These are phyloP conservation scores for Thermomyces lanuginosus DNA, from an alignment of 2,329 filamentous ascomycete genomes.

Conservation along the genomic window DNA sequence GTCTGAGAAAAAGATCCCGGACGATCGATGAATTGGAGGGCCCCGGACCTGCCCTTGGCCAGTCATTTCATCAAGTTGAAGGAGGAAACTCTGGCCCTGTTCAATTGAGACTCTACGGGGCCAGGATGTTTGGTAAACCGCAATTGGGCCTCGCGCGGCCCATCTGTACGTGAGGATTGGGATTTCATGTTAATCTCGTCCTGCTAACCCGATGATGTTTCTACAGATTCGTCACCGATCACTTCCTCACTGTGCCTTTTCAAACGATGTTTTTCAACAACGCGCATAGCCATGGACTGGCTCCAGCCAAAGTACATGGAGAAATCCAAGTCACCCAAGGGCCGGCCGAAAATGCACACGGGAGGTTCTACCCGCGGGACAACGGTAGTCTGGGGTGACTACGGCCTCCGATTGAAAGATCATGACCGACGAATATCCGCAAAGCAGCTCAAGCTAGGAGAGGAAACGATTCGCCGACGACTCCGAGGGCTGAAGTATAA, in stretches of 20 bases:
- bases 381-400: conserved; percentile 92
- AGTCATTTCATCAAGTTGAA: too few relatives aligned
- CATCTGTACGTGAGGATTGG: conserved; percentile 21
- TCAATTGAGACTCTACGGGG: too few relatives aligned
- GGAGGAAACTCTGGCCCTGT: too few relatives aligned
- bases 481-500: conserved; percentile 84
- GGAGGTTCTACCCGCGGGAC: conserved; percentile 86
- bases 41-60: too few relatives aligned
- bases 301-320: conserved; percentile 66
- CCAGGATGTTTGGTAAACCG: conserved; percentile 19
- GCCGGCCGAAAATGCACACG: conserved; percentile 70
- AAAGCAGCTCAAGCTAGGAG: conserved; percentile 70
- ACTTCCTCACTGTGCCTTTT: conserved; percentile 19
- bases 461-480: conserved; percentile 80
- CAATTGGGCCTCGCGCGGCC: conserved; percentile 20
- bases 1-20: too few relatives aligned
- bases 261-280: conserved; percentile 56
- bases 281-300: conserved; percentile 50
- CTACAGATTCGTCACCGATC: conserved; percentile 13
- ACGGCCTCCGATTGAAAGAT: conserved; percentile 82
- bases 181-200: too few relatives aligned
- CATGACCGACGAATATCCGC: conserved; percentile 84
- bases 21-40: too few relatives aligned
- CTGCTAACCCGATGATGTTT: conserved; percentile 3
- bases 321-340: conserved; percentile 76